Conservation (phyloP, 768 basidiomycete species). For the Rhizopogon vinicolor region DNA sequence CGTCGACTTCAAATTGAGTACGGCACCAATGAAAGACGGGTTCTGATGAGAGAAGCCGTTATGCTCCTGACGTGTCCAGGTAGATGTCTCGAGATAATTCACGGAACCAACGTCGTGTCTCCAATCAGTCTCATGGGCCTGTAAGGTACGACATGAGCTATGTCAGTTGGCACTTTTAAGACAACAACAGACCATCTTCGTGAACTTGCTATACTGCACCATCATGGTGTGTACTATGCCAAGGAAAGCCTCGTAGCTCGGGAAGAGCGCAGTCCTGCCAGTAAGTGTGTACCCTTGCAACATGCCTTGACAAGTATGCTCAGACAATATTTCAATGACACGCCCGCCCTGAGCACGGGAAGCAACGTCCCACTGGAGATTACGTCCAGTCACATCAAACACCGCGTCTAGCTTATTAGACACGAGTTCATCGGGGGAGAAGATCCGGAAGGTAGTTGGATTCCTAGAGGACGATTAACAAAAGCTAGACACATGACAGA, state of each 20-base stretch:
- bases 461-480: constrained; percentile 41
- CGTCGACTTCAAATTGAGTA: constrained; percentile 72
- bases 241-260: constrained; percentile 88
- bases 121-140: constrained; percentile 66
- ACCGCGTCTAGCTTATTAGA: constrained; percentile 87
- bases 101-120: constrained; percentile 64
- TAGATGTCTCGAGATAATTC: constrained; percentile 87
- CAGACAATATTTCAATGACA: constrained; percentile 84
- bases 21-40: constrained; percentile 79
- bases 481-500: neutral
- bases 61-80: constrained; percentile 82
- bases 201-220: constrained; percentile 86
- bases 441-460: constrained; percentile 77
- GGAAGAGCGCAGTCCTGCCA: constrained; percentile 81
- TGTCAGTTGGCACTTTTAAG: neutral
- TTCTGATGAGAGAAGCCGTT: constrained; percentile 91
- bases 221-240: constrained; percentile 90
- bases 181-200: constrained; percentile 58
- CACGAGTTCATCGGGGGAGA: constrained; percentile 85
- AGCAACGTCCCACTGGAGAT: constrained; percentile 83
- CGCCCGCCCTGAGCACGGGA: constrained; percentile 71
- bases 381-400: constrained; percentile 60
- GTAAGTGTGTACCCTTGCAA: constrained; percentile 92
- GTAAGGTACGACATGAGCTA: neutral
- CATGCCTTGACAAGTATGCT: constrained; percentile 88